Evolutionary conservation across 345 rosid genomes (phyloP).

Genomic region (Eucalyptus rudis): DNA sequence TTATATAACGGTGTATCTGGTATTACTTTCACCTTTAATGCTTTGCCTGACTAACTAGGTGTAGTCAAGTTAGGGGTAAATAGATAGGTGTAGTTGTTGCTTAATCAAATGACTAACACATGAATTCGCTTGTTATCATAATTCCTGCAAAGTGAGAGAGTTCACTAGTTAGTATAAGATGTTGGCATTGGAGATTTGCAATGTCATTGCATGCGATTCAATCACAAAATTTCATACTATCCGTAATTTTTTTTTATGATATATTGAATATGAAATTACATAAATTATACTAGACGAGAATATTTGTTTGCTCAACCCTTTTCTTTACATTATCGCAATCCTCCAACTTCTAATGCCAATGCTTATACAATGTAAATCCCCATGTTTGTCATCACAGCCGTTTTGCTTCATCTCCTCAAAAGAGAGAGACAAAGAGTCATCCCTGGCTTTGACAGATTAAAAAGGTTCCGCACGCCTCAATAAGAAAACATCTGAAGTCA

Average conservation of each 20-base stretch:
- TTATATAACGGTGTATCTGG: background rate
- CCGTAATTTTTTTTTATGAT: rapidly evolving
- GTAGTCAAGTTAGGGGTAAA: background rate
- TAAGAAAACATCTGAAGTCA: background rate
- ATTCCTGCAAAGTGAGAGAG: background rate
- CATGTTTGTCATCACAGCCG: background rate
- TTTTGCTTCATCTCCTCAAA: background rate
- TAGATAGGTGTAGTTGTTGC: background rate
- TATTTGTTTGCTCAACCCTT: background rate
- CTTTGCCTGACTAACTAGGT: background rate
- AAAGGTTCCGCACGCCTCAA: background rate
- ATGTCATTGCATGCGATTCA: background rate
- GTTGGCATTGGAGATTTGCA: background rate
- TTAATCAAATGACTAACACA: background rate
- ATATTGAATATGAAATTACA: background rate
- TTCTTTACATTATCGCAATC: background rate
- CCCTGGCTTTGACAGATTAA: background rate
- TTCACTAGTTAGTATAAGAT: background rate
- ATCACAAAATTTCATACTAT: background rate
- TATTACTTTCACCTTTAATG: background rate
- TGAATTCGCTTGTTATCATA: background rate
- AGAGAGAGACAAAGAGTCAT: background rate
- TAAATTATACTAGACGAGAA: background rate
- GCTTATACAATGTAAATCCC: background rate
- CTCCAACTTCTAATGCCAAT: background rate